Conservation (phyloP, 192 early-diverging fungal genomes). For the Rhizophagus prolifer region DNA sequence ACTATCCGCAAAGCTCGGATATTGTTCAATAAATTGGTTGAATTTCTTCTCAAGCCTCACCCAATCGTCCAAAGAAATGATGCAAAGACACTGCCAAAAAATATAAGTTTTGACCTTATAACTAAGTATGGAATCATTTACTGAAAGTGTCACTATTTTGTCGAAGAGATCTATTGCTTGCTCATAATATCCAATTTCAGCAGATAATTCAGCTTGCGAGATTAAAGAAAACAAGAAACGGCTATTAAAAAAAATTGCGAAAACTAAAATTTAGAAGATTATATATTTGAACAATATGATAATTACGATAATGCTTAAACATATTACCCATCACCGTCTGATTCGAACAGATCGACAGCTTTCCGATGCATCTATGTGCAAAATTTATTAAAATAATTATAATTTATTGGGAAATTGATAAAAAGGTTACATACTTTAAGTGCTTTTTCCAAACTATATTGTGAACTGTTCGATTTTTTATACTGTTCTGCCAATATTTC, state of each 20-base stretch:
- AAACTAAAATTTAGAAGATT: neutral
- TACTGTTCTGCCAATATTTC: conserved; percentile 10
- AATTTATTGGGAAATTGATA: conserved; percentile 32
- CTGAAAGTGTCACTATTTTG: neutral
- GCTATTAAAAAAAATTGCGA: neutral
- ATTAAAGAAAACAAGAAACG: conserved; percentile 27
- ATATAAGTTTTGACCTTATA: conserved; percentile 13
- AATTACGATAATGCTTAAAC: neutral
- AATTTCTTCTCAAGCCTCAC: conserved; percentile 23
- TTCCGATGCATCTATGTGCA: conserved; percentile 34
- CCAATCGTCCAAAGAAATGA: conserved; percentile 21
- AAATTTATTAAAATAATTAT: conserved; percentile 28
- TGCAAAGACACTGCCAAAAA: conserved; percentile 23
- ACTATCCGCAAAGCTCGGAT: conserved; percentile 30
- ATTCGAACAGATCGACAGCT: conserved; percentile 36
- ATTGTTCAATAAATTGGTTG: neutral
- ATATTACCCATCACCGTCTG: conserved; percentile 39
- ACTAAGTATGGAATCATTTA: conserved; percentile 4
- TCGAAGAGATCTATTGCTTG: conserved; percentile 21
- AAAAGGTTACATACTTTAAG: conserved; percentile 32
- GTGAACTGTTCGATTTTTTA: neutral
- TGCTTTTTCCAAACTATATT: conserved; percentile 33
- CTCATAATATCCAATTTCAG: conserved; percentile 26
- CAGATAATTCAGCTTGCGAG: conserved; percentile 27
- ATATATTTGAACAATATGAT: neutral